Evolutionary conservation across 805 yeast species (phyloP), one percentile per base, ranked within the genome.

Genomic region (Candida odintsovae): DNA sequence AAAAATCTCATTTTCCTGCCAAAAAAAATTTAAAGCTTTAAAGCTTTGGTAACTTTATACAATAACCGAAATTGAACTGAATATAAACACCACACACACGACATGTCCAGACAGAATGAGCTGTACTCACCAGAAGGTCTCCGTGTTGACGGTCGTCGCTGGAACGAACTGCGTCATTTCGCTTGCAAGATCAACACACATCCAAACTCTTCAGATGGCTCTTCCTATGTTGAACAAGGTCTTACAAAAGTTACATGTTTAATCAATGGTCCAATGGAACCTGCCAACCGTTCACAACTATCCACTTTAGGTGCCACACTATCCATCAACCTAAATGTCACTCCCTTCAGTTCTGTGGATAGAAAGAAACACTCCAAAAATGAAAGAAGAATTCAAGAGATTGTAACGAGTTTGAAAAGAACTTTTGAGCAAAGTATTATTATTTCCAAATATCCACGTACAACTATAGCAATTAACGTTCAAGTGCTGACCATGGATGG

Each of bases 91-190:
- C 28, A 8, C 28, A 19, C 36, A n/a, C n/a, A n/a, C n/a, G n/a
- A n/a, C 15, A 80, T 80, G 84, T 78, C 83, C 38, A 73, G 86
- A 46, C 36, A 33, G 36, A 66, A 81, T 56, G 99, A 94, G 70
- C 66, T 94, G 40, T 92, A 87, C 62, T 90, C 97, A 0, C 97
- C 97, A 7, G 98, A 94, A 66, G 99, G 99, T 5, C 74, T 94
- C 41, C 74, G 99, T 53, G 71, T 84, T 13, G 98, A 94, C 63
- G 99, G 99, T 2, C 80, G 99, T 57, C 76, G 99, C 51, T 90
- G 94, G 90, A 89, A 92, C 58, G 99, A 94, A 64, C 73, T 90
- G 39, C 81, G 98, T 42, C 75, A 82, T 26, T 87, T 94, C 58
- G 79, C 78, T 35, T 86, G 96, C 61, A 77, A 80, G 18, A 80